phyloP scores from a whole-genome alignment of 192 early-diverging fungal species.

The Rhizoclosmatium sp. region DNA sequence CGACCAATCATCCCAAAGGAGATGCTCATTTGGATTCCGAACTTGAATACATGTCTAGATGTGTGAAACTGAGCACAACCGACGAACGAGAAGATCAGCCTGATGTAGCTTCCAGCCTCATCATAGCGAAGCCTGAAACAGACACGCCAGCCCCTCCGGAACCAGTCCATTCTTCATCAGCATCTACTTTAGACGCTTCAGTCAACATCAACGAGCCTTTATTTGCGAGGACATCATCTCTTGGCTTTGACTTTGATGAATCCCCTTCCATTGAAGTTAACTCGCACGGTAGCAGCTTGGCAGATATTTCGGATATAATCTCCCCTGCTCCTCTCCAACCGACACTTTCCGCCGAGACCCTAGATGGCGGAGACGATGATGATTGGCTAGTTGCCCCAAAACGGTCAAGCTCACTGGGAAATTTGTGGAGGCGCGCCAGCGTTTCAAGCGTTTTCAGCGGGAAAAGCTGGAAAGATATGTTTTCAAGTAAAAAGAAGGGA shows the following conservation, averaged over 20 bases:
- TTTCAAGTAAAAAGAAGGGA: conserved; percentile 10
- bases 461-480: background rate
- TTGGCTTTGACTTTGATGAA: background rate
- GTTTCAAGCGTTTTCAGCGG: conserved; percentile 16
- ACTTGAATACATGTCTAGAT: background rate
- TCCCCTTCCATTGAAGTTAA: background rate
- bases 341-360: background rate
- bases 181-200: too few relatives aligned
- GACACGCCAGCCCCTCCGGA: too few relatives aligned
- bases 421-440: conserved; percentile 15
- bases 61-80: background rate
- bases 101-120: too few relatives aligned
- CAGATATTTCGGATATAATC: background rate
- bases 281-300: background rate
- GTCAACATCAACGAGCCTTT: too few relatives aligned
- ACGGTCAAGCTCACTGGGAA: conserved; percentile 1
- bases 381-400: background rate
- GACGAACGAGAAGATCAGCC: too few relatives aligned
- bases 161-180: too few relatives aligned
- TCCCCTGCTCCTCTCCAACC: background rate
- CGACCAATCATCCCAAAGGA: too few relatives aligned
- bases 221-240: too few relatives aligned
- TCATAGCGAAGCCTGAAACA: too few relatives aligned
- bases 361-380: background rate
- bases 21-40: background rate